These are phyloP conservation scores for Huiozyma naganishii DNA, from an alignment of 805 yeast genomes.

Conservation along the genomic window DNA sequence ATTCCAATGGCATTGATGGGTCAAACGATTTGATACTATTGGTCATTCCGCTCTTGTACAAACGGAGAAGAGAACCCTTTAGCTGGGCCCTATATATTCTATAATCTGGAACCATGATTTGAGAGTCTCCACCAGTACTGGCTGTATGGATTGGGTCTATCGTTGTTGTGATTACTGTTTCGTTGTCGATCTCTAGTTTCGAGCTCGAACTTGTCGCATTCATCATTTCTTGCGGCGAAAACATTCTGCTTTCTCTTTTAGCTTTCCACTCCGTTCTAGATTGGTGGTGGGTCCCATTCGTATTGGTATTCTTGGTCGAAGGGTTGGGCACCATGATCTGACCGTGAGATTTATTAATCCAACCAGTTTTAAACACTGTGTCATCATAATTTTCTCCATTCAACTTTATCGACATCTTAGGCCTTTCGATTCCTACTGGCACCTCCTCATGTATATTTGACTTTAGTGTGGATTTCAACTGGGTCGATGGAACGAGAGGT, in stretches of 20 bases:
- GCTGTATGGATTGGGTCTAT: conserved; percentile 3
- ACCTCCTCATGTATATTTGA: too few relatives aligned
- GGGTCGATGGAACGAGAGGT: not conserved
- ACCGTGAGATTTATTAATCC: conserved; percentile 44
- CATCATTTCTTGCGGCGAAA: conserved; percentile 2
- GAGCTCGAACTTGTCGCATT: not conserved
- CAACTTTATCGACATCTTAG: conserved; percentile 2
- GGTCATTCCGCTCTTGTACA: conserved; percentile 46
- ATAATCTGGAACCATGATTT: conserved; percentile 21
- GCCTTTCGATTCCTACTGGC: too few relatives aligned
- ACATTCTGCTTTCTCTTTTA: conserved; percentile 20
- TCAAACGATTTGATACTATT: conserved; percentile 36
- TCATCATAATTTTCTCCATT: conserved; percentile 29
- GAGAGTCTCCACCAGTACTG: conserved; percentile 5
- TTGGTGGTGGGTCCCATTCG: not conserved
- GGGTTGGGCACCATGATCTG: conserved; percentile 4
- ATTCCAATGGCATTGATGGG: conserved; percentile 12
- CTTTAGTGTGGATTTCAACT: too few relatives aligned
- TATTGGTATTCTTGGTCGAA: not conserved
- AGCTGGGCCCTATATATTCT: conserved; percentile 53
- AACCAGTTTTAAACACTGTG: conserved; percentile 40
- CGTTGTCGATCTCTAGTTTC: not conserved
- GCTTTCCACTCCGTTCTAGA: not conserved
- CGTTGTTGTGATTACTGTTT: not conserved
- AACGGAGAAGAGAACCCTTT: conserved; percentile 52